Evolutionary conservation across 2,329 filamentous ascomycete species (phyloP), one percentile per base, ranked within the genome.

Genomic region (Cadophora sp.): DNA sequence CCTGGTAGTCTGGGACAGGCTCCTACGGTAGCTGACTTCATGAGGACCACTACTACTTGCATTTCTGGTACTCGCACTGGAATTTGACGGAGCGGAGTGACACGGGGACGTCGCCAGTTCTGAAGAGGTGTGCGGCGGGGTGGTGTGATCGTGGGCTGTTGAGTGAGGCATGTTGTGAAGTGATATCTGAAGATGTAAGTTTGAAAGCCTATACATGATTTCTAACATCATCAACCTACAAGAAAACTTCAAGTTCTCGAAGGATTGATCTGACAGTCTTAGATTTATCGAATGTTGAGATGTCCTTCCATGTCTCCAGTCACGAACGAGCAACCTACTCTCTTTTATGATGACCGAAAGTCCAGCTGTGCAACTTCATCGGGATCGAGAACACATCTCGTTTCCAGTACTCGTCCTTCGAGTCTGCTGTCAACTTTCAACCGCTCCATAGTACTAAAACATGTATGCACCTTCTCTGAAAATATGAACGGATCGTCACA

Each of bases 101-200:
- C 11, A 27, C 26, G 7, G 16, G 12, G 3, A 16, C 14, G 24
- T 11, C 12, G 50, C 8, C 27, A 24, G 50, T 53, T 53, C 24
- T 53, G 50, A 16, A 4, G 22, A 16, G 11, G 24, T 53, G 24
- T 12, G 16, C 8, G 50, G 22, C 22, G 7, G 24, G 12, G 50
- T 29, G 11, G 11, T 27, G 24, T 2, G 40, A 19, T 53, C 12
- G 9, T 9, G 50, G 24, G 24, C 19, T 16, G 53, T 56, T 56
- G 53, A 19, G 27, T 34, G 53, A 34, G 53, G 27, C 53, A 56
- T 56, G 5, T 4, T 34, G 51, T 34, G 27, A n/a, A 34, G 53
- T 9, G 53, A 34, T 19, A n/a, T n/a, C 53, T 56, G 27, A 22
- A 56, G 16, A 22, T 56, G 53, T 56, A 56, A 56, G 53, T 34